Percentiles rank a stretch among this genome's conserved stretches.
Evolutionary conservation across 805 yeast genomes (phyloP).

Genomic region (Sugiyamaella valdiviana): DNA sequence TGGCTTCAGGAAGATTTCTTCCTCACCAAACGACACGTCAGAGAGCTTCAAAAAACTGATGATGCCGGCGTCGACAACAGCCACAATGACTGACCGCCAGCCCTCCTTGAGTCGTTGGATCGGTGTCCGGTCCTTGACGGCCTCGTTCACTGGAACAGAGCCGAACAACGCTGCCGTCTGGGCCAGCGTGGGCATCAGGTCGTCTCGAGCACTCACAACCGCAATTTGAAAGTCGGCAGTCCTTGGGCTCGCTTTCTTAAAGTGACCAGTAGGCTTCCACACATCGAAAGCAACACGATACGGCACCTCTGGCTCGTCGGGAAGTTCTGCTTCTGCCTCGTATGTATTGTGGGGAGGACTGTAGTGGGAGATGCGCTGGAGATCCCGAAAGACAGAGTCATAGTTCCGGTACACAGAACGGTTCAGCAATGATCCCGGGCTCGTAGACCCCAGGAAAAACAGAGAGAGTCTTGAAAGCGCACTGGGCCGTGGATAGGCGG

Average conservation of each 20-base stretch:
- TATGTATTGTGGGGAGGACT: conserved; percentile 11
- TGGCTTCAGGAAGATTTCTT: conserved; percentile 12
- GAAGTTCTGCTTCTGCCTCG: not conserved
- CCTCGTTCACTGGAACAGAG: conserved; percentile 17
- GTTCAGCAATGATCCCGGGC: not conserved
- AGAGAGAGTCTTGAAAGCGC: not conserved
- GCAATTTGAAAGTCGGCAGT: conserved; percentile 71
- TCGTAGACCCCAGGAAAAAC: not conserved
- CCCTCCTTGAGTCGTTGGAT: conserved; percentile 46
- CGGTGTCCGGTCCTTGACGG: conserved; percentile 31
- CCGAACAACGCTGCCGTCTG: conserved; percentile 33
- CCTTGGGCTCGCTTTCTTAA: conserved; percentile 60
- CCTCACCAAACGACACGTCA: conserved; percentile 19
- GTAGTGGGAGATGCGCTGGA: conserved; percentile 22
- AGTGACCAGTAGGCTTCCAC: conserved; percentile 73
- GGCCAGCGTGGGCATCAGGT: conserved; percentile 30
- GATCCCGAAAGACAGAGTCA: conserved; percentile 19
- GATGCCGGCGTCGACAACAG: conserved; percentile 69
- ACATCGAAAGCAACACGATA: conserved; percentile 50
- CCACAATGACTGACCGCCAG: conserved; percentile 49
- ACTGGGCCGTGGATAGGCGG: too few species aligned
- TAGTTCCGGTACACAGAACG: conserved; percentile 10
- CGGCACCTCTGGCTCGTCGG: conserved; percentile 15
- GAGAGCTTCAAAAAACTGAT: conserved; percentile 15
- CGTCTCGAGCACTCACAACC: conserved; percentile 41